Evolutionary conservation across 768 basidiomycete genomes (phyloP).

Genomic region (Lactarius tabidus): DNA sequence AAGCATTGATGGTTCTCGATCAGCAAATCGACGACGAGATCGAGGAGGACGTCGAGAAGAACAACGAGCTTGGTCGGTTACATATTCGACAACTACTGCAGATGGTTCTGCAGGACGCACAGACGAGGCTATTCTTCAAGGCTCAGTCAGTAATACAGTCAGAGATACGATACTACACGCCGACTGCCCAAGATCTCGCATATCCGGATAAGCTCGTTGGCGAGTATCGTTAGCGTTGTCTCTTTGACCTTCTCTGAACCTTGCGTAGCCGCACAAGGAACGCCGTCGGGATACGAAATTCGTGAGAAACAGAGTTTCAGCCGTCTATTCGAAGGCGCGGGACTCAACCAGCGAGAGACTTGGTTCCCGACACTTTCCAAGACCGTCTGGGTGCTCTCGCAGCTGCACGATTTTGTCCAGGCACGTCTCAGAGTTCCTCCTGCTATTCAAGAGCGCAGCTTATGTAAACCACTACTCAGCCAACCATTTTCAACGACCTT

Average conservation of each 20-base stretch:
- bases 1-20: constrained; percentile 94
- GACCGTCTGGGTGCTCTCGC: constrained; percentile 88
- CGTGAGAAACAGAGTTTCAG: constrained; percentile 68
- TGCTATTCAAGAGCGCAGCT: neutral
- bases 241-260: neutral
- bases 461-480: constrained; percentile 41
- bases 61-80: constrained; percentile 50
- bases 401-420: constrained; percentile 89
- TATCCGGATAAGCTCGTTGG: constrained; percentile 82
- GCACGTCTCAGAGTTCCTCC: constrained; percentile 40
- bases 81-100: constrained; percentile 79
- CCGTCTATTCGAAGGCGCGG: constrained; percentile 65
- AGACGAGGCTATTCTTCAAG: constrained; percentile 93
- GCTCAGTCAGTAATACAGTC: constrained; percentile 88
- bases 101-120: constrained; percentile 93
- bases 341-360: constrained; percentile 69
- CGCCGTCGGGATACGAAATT: constrained; percentile 41
- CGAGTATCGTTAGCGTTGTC: constrained; percentile 34
- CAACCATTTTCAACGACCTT: constrained; percentile 94
- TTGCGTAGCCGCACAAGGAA: constrained; percentile 43
- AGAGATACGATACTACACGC: constrained; percentile 80
- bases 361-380: constrained; percentile 92
- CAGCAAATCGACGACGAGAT: constrained; percentile 41
- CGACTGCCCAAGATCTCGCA: constrained; percentile 73
- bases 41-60: constrained; percentile 34